phyloP scores from a whole-genome alignment of 169 alveolate genomes.

The Cystoisospora suis region DNA sequence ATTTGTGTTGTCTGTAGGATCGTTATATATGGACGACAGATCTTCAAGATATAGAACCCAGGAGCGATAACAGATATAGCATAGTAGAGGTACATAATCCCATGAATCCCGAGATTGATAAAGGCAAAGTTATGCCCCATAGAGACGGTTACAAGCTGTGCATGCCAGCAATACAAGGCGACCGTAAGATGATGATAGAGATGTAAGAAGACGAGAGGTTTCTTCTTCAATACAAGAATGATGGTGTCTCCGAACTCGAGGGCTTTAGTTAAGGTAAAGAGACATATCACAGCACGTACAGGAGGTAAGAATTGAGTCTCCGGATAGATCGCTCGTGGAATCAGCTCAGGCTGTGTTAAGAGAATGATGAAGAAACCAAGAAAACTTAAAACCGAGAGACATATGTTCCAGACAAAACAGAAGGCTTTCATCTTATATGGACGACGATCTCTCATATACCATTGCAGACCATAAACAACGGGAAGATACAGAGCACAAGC shows the following conservation, averaged over 20 bases:
- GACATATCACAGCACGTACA: slow-evolving; percentile 72
- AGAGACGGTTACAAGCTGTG: slow-evolving; percentile 72
- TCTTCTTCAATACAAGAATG: slow-evolving; percentile 70
- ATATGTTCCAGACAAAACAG: slow-evolving; percentile 52
- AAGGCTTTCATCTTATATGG: slow-evolving; percentile 25
- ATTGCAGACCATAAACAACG: slow-evolving; percentile 56
- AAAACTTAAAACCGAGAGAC: slow-evolving; percentile 37
- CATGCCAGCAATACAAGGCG: slow-evolving; percentile 75
- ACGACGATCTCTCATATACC: slow-evolving; percentile 64
- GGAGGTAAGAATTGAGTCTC: slow-evolving; percentile 51
- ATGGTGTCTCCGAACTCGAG: slow-evolving; percentile 79
- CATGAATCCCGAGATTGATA: slow-evolving; percentile 74
- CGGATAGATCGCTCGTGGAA: slow-evolving; percentile 35
- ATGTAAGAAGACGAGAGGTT: slow-evolving; percentile 74
- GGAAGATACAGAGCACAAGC: slow-evolving; percentile 72
- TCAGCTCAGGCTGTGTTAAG: slow-evolving; percentile 45
- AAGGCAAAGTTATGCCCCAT: slow-evolving; percentile 76
- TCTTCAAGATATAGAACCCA: slow-evolving; percentile 41
- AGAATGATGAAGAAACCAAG: slow-evolving; percentile 53
- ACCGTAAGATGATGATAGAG: slow-evolving; percentile 78
- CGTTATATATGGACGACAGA: slow-evolving; percentile 58
- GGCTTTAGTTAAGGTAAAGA: slow-evolving; percentile 74
- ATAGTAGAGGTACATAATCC: slow-evolving; percentile 78
- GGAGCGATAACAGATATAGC: slow-evolving; percentile 51
- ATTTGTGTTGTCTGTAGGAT: slow-evolving; percentile 54